Base-by-base conservation (phyloP, 306 rosid genomes). In the Abrus pulchellus region DNA sequence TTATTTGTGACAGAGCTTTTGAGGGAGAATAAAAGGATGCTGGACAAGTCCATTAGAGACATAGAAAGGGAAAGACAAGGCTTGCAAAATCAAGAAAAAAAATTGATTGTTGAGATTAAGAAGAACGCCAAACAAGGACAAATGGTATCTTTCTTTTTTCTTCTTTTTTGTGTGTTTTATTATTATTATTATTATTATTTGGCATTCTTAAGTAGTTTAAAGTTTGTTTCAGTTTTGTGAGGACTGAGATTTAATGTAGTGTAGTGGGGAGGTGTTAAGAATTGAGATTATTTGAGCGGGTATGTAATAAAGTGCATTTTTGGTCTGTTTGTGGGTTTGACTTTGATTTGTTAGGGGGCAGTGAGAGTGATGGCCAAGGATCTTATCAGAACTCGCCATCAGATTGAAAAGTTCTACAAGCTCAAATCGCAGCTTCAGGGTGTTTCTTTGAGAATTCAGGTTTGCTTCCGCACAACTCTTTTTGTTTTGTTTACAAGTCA, bases 91-190 rank as follows among this genome's bases (percentile, higher is more conserved):
- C 98, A 90, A 74, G 98, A 93, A 79, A 93, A 93, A 88, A 93
- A 93, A 68, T 83, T 93, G 74, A 93, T 93, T 85, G 70, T 68
- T 1, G 98, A 93, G 84, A 93, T 93, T 62, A 93, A 93, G 94
- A 93, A 91, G 83, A 93, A 85, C 60, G 98, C 97, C 85, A 93
- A 93, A 84, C 98, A 93, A 87, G 98, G 94, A 64, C 98, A 93
- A 75, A 93, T 93, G 98, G 98, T 93, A 65, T n/a, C 69, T 2
- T 44, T 13, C 69, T 2, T 49, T 13, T 55, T 1, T 68, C n/a
- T 12, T 36, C 1, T 27, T 66, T 54, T 59, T 11, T 74, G 9
- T 30, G 5, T 33, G 28, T 43, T 6, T 52, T 20, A 20, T 20
- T 20, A 20, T 20, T 36, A 5, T 62, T 9, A 45, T 28, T 55